phyloP scores from a whole-genome alignment of 108 stramenopile genomes.

The Nitzschia sp. region DNA sequence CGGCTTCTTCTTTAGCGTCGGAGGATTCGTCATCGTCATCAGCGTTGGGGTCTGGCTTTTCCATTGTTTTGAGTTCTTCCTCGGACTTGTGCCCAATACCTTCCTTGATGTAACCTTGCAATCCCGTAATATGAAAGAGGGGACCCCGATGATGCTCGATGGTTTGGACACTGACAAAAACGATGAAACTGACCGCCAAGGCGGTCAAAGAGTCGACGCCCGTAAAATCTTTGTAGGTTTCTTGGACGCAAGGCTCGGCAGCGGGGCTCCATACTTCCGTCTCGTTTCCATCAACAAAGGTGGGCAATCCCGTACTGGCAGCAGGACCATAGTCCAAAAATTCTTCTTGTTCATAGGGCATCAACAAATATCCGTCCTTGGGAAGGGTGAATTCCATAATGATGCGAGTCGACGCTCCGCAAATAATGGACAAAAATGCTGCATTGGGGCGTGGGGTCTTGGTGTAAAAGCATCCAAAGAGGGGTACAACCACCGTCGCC shows the following conservation, averaged over 20 bases:
- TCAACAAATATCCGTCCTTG: slow-evolving; percentile 70
- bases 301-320: slow-evolving; percentile 48
- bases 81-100: background rate
- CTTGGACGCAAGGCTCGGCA: slow-evolving; percentile 55
- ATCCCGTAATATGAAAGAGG: slow-evolving; percentile 23
- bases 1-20: no score
- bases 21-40: background rate
- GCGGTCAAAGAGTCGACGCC: slow-evolving; percentile 75
- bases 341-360: slow-evolving; percentile 56
- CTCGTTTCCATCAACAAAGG: slow-evolving; percentile 58
- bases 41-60: background rate
- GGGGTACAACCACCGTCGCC: slow-evolving; percentile 72
- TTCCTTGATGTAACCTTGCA: slow-evolving; percentile 28
- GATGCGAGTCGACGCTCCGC: slow-evolving; percentile 57
- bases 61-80: background rate
- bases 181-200: slow-evolving; percentile 31
- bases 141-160: slow-evolving; percentile 21
- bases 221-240: slow-evolving; percentile 59
- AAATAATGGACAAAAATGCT: slow-evolving; percentile 54
- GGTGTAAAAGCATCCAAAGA: slow-evolving; percentile 76
- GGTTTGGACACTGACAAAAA: slow-evolving; percentile 27
- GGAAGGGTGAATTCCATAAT: slow-evolving; percentile 72
- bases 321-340: slow-evolving; percentile 51
- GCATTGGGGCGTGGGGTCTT: slow-evolving; percentile 73
- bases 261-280: slow-evolving; percentile 59